phyloP scores from a whole-genome alignment of 2,329 filamentous ascomycete species.

The Alternaria triticina region DNA sequence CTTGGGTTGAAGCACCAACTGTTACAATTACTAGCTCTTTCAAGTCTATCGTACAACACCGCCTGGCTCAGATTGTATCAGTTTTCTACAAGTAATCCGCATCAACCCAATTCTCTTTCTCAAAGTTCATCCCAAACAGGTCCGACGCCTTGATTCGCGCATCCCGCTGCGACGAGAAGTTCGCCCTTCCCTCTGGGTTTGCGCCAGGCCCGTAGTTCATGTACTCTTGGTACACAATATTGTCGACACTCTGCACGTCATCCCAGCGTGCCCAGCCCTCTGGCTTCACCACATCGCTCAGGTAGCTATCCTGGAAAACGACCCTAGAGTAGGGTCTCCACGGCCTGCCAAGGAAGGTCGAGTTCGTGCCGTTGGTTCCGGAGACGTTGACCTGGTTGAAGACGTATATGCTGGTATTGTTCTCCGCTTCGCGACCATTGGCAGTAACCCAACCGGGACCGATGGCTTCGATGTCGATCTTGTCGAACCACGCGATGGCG shows the following conservation, averaged over 20 bases:
- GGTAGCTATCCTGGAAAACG: conserved; percentile 55
- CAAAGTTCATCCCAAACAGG: conserved; percentile 17
- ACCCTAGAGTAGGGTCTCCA: conserved; percentile 58
- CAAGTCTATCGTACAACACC: background rate
- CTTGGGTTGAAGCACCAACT: background rate
- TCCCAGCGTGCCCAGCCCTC: conserved; percentile 59
- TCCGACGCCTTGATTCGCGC: conserved; percentile 11
- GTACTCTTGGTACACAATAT: conserved; percentile 23
- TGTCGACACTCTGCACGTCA: conserved; percentile 17
- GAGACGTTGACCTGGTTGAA: conserved; percentile 58
- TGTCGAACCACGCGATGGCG: conserved; percentile 56
- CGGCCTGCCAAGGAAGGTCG: conserved; percentile 57
- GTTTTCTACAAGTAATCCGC: conserved; percentile 1
- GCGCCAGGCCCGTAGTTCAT: conserved; percentile 27
- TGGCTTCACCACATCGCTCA: conserved; percentile 62
- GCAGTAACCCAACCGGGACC: conserved; percentile 28
- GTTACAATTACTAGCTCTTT: background rate
- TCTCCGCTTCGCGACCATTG: conserved; percentile 23
- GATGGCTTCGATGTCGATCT: conserved; percentile 34
- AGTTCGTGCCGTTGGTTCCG: conserved; percentile 41
- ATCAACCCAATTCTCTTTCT: conserved; percentile 27
- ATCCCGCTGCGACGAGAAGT: conserved; percentile 14
- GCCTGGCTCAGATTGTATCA: fast-evolving
- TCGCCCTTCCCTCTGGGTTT: background rate
- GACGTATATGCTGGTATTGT: conserved; percentile 55